phyloP scores from a whole-genome alignment of 495 filamentous ascomycete species.

The Podospora anserina region DNA sequence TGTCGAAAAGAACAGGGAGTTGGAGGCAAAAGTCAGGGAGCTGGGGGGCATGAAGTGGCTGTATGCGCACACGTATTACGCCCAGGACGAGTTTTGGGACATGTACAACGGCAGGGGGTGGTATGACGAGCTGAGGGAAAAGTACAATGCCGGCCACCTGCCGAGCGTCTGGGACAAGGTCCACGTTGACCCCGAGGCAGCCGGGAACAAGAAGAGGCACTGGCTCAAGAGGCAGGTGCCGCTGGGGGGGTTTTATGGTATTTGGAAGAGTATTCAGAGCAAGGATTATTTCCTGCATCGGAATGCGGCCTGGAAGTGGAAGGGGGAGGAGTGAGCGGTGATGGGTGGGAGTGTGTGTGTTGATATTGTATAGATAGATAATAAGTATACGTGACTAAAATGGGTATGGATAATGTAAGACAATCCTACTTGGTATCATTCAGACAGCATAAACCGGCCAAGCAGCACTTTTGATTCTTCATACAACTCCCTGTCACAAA shows the following conservation, averaged over 20 bases:
- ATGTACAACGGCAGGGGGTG: constrained; percentile 50
- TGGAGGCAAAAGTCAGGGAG: constrained; percentile 61
- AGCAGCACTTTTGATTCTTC: too few species aligned
- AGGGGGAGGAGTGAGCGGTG: constrained; percentile 17
- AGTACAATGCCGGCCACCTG: constrained; percentile 50
- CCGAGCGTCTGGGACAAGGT: constrained; percentile 60
- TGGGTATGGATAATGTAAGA: background rate
- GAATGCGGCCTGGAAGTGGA: constrained; percentile 51
- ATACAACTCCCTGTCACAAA: too few species aligned
- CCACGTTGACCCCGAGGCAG: constrained; percentile 34
- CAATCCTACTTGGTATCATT: too few species aligned
- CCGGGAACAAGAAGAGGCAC: constrained; percentile 30
- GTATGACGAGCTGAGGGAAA: constrained; percentile 52
- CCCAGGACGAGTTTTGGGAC: constrained; percentile 52
- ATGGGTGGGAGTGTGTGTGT: background rate
- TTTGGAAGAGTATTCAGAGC: constrained; percentile 55
- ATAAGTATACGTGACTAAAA: background rate
- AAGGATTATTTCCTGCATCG: constrained; percentile 54
- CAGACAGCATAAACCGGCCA: too few species aligned
- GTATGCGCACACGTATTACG: constrained; percentile 60
- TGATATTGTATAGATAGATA: background rate
- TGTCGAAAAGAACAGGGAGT: constrained; percentile 56
- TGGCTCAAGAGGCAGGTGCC: constrained; percentile 47
- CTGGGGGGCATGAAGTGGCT: constrained; percentile 66
- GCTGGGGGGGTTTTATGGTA: constrained; percentile 53